These are phyloP conservation scores for Cephalotrichum gorgonifer DNA, from an alignment of 2,329 filamentous ascomycete species.

Conservation along the genomic window DNA sequence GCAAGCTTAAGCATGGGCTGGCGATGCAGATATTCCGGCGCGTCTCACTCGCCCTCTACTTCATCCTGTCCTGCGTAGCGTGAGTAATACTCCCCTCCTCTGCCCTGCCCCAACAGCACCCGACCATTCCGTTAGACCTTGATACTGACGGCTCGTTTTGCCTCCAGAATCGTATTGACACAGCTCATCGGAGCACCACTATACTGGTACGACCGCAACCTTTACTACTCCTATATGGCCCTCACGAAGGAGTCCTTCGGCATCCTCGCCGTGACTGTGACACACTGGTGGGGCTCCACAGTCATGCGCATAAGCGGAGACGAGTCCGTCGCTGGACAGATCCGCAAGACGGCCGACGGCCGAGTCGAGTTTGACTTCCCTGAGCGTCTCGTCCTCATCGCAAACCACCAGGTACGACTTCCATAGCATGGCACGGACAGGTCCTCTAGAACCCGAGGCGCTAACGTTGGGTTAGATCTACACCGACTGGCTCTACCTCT, in stretches of 20 bases:
- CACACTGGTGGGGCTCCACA: conserved; percentile 80
- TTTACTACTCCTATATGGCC: conserved; percentile 80
- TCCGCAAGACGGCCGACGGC: conserved; percentile 59
- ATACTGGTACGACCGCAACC: conserved; percentile 64
- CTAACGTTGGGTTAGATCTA: conserved; percentile 47
- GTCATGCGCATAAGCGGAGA: conserved; percentile 76
- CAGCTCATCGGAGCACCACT: conserved; percentile 69
- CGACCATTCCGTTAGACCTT: background rate
- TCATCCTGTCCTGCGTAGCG: conserved; percentile 35
- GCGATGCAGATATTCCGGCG: conserved; percentile 41
- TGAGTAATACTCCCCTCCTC: conserved; percentile 20
- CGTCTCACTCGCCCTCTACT: conserved; percentile 40
- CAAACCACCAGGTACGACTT: conserved; percentile 65
- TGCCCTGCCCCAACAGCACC: background rate
- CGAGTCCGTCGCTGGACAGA: conserved; percentile 65
- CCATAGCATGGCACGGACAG: background rate
- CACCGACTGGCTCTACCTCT: conserved; percentile 85
- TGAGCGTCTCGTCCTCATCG: conserved; percentile 71
- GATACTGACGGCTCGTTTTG: background rate
- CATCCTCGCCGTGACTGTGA: conserved; percentile 67
- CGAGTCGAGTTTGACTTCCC: conserved; percentile 71
- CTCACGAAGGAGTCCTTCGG: conserved; percentile 79
- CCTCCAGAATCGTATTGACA: conserved; percentile 50
- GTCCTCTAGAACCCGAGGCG: conserved; percentile 9
- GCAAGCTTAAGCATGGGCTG: conserved; percentile 40